A percentile compares a stretch with the other conserved stretches of the same genome.
phyloP scores from a whole-genome alignment of 768 basidiomycete genomes.

The Pleurotus sapidus region DNA sequence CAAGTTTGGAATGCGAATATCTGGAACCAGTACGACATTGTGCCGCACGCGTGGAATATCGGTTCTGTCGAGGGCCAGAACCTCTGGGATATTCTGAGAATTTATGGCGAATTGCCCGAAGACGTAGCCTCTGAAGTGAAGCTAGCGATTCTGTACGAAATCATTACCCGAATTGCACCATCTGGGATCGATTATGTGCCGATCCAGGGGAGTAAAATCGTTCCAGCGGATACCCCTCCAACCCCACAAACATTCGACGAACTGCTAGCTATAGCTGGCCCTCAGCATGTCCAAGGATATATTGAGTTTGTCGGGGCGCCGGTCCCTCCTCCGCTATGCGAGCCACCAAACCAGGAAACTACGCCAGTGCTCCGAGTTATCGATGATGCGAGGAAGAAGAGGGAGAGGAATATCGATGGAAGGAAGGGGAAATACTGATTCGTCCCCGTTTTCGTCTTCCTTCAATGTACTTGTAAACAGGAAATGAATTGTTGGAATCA shows the following conservation, averaged over 20 bases:
- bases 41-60: not conserved
- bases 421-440: too few species aligned
- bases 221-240: not conserved
- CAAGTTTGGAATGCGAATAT: constrained; percentile 1
- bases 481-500: too few species aligned
- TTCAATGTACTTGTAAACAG: too few species aligned
- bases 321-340: not conserved
- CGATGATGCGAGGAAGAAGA: too few species aligned
- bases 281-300: not conserved
- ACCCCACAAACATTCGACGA: not conserved
- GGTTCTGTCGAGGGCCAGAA: not conserved
- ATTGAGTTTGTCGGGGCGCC: not conserved
- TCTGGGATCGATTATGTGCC: not conserved
- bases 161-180: not conserved
- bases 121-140: not conserved
- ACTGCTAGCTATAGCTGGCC: not conserved
- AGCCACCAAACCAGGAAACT: not conserved
- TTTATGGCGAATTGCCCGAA: not conserved
- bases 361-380: too few species aligned
- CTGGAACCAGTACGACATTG: constrained; percentile 2
- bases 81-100: not conserved
- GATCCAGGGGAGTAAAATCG: not conserved
- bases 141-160: too few species aligned
- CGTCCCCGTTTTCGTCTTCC: too few species aligned
- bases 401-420: too few species aligned